phyloP scores from a whole-genome alignment of 176 grass and related monocot genomes.

The Areca catechu region DNA sequence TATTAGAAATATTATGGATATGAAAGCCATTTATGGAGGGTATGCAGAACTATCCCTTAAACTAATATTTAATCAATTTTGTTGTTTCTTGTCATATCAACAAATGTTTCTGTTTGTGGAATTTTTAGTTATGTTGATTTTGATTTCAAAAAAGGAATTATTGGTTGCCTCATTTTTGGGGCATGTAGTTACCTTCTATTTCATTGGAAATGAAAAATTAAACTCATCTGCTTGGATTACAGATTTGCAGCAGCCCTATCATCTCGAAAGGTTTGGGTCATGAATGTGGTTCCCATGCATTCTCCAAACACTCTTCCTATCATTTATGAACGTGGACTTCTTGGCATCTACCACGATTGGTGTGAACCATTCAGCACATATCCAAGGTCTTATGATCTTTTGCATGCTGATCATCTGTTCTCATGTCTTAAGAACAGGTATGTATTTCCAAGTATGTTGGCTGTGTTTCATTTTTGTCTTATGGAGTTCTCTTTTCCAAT shows the following conservation, averaged over 20 bases:
- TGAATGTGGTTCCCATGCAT: constrained; percentile 86
- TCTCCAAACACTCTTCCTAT: constrained; percentile 75
- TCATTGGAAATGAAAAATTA: too few species aligned
- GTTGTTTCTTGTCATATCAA: too few species aligned
- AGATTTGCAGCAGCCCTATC: constrained; percentile 85
- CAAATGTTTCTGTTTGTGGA: too few species aligned
- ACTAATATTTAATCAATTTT: not conserved
- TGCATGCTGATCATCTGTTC: constrained; percentile 87
- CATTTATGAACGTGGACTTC: constrained; percentile 73
- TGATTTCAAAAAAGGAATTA: too few species aligned
- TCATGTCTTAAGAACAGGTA: constrained; percentile 87
- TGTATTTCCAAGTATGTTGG: not conserved
- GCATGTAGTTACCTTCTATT: too few species aligned
- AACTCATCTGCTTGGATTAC: constrained; percentile 2
- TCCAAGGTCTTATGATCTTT: constrained; percentile 93
- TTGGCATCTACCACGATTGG: constrained; percentile 93
- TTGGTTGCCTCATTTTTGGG: too few species aligned
- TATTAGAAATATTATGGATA: constrained; percentile 80
- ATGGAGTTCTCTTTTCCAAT: too few species aligned
- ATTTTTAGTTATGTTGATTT: too few species aligned
- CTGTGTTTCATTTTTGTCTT: too few species aligned
- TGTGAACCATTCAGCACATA: constrained; percentile 92
- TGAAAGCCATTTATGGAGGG: constrained; percentile 91
- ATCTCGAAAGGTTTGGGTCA: constrained; percentile 82
- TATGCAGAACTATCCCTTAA: constrained; percentile 23